Base-by-base conservation (phyloP, 1,284 basidiomycete species). In the Ceratobasidium sp. region DNA sequence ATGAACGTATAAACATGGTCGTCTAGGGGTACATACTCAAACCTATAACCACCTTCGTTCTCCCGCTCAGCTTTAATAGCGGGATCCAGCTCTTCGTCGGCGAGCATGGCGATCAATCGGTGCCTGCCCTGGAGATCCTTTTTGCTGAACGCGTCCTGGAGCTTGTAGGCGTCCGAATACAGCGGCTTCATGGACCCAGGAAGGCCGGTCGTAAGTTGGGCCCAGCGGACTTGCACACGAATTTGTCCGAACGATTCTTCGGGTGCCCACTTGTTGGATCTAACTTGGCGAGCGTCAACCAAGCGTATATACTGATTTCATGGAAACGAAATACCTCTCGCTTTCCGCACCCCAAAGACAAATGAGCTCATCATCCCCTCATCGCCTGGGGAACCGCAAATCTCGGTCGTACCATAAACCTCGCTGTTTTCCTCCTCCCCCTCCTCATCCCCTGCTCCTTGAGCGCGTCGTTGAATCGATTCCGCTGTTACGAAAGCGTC, bases 141-240 rank as follows among this genome's bases (percentile, higher is more conserved):
- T 29, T 19, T 59, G 4, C 22, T 45, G 17, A 63, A n/a, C 22
- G 17, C n/a, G 8, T 60, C 57, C 1, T n/a, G 17, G 1, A 47
- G 44, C 8, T 29, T n/a, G 19, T 22, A 27, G 6, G 44, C 22
- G 5, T 64, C 62, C 2, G 8, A 15, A 24, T 64, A 64, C 15
- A 48, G 45, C 24, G 36, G 19, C 24, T 29, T 64, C 62, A 50
- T 64, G 5, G 62, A 50, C 1, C 62, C 44, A 1, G 47, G 27
- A 11, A 64, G 45, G 3, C 27, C 62, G 17, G 47, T 64, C 5
- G 22, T n/a, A 19, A 50, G 41, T n/a, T 50, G 29, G n/a, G 24
- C 62, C 62, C 62, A 64, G 3, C 62, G 45, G 3, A 50, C 62
- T 24, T 64, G 45, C 7, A 64, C 36, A n/a, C n/a, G 24, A 48